phyloP scores from a whole-genome alignment of 2,329 filamentous ascomycete genomes.

The Scolecobasidium constrictum region DNA sequence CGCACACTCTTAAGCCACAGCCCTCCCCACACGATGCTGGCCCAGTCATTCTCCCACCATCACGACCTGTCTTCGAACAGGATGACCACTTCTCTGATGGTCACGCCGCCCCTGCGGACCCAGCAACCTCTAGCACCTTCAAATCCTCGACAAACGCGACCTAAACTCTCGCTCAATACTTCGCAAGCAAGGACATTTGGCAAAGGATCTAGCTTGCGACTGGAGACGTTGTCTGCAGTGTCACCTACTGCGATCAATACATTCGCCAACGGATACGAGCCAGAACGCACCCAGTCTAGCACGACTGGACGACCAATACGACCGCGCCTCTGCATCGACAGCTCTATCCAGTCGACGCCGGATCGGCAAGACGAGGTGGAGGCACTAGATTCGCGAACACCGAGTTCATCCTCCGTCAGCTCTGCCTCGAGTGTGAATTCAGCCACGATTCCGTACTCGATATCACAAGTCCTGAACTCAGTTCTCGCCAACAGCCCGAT shows the following conservation, averaged over 20 bases:
- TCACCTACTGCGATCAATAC: slow-evolving; percentile 53
- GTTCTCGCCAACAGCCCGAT: slow-evolving; percentile 36
- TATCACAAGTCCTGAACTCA: slow-evolving; percentile 33
- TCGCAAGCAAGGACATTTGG: slow-evolving; percentile 40
- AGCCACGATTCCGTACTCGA: slow-evolving; percentile 33
- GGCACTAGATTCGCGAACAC: slow-evolving; percentile 18
- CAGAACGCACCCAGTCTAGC: slow-evolving; percentile 18
- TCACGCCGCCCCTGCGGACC: slow-evolving; percentile 22
- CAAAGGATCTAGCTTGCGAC: slow-evolving; percentile 37
- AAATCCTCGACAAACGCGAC: slow-evolving; percentile 23
- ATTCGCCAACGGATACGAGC: slow-evolving; percentile 46
- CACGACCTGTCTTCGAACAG: slow-evolving; percentile 16
- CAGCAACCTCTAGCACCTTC: slow-evolving; percentile 8
- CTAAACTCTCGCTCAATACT: slow-evolving; percentile 52
- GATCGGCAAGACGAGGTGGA: background rate
- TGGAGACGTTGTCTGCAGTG: slow-evolving; percentile 42
- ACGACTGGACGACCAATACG: slow-evolving; percentile 20
- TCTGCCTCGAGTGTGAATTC: slow-evolving; percentile 27
- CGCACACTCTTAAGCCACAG: background rate
- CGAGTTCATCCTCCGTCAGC: slow-evolving; percentile 16
- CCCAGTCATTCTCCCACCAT: slow-evolving; percentile 7
- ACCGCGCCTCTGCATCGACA: slow-evolving; percentile 23
- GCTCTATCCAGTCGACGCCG: slow-evolving; percentile 14
- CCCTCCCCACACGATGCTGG: slow-evolving; percentile 6
- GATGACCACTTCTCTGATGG: slow-evolving; percentile 35